phyloP scores from a whole-genome alignment of 345 rosid species.

The Brassica nigra region DNA sequence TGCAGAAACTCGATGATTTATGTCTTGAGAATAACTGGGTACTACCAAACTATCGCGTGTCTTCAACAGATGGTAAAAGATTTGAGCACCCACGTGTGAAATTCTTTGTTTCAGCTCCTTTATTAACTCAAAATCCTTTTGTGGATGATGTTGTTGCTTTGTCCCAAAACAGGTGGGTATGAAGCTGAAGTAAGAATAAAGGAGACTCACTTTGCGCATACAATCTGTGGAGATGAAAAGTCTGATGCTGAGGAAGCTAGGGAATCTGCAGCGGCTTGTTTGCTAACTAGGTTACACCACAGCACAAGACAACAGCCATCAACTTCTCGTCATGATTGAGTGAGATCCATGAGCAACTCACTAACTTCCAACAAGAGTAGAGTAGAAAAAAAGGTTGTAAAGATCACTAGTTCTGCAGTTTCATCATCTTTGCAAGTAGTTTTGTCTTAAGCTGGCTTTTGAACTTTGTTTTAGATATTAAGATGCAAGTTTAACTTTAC shows the following conservation, averaged over 20 bases:
- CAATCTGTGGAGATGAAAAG: conserved; percentile 39
- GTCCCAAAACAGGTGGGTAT: conserved; percentile 53
- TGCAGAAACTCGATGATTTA: conserved; percentile 65
- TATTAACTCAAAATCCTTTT: neutral
- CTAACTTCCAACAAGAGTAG: neutral
- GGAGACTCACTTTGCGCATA: conserved; percentile 42
- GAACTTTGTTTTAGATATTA: neutral
- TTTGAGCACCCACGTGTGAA: neutral
- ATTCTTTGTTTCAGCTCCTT: neutral
- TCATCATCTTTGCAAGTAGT: neutral
- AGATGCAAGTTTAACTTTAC: conserved; percentile 30
- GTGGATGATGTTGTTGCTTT: conserved; percentile 11
- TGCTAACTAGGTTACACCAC: conserved; percentile 43
- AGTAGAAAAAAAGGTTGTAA: neutral
- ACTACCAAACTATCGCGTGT: conserved; percentile 57
- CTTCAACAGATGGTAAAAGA: conserved; percentile 58
- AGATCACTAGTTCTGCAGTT: neutral
- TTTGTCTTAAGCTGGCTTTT: neutral
- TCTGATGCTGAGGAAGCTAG: conserved; percentile 56
- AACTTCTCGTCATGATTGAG: neutral
- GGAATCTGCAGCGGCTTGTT: conserved; percentile 57
- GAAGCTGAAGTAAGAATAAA: conserved; percentile 52
- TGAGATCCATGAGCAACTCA: neutral
- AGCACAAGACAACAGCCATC: neutral
- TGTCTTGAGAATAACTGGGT: conserved; percentile 61